A percentile compares a stretch with the other conserved stretches of the same genome.
These are phyloP conservation scores for Ceraceosorus bombacis DNA, from an alignment of 1,284 basidiomycete species.

Conservation along the genomic window DNA sequence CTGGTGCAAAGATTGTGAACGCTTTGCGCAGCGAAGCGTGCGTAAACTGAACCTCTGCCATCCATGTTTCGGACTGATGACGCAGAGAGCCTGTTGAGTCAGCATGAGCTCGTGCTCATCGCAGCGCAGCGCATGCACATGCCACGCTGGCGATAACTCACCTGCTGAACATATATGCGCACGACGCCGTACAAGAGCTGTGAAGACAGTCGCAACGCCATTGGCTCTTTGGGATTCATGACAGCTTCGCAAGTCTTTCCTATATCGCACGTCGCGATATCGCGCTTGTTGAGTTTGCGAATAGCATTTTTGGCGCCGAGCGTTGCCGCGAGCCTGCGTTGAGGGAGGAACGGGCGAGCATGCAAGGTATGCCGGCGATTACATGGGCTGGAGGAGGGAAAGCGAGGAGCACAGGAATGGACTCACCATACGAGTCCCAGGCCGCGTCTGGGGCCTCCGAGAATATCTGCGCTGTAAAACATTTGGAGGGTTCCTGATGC, in stretches of 20 bases:
- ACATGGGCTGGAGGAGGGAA: neutral
- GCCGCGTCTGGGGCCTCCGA: conserved; percentile 23
- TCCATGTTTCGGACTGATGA: conserved; percentile 16
- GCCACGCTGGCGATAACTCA: conserved; percentile 5
- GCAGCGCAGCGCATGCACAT: too few relatives aligned
- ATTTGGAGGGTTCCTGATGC: conserved; percentile 5
- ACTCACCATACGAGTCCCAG: conserved; percentile 37
- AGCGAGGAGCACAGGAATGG: neutral
- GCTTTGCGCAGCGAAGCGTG: conserved; percentile 19
- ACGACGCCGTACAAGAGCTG: conserved; percentile 36
- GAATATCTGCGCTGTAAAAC: conserved; percentile 37
- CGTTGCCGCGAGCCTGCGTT: conserved; percentile 29
- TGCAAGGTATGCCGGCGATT: neutral
- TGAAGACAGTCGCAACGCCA: conserved; percentile 31
- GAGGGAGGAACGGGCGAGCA: neutral
- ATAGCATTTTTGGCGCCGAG: conserved; percentile 22
- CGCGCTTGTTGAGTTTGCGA: conserved; percentile 22
- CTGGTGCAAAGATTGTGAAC: conserved; percentile 2
- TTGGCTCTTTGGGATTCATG: conserved; percentile 20
- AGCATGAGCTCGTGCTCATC: conserved; percentile 1
- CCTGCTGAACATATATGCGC: conserved; percentile 27
- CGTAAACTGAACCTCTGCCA: conserved; percentile 16
- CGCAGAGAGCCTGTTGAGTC: neutral
- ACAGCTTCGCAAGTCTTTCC: conserved; percentile 18
- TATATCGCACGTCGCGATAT: conserved; percentile 25